Evolutionary conservation across 192 early-diverging fungal species (phyloP).

Genomic region (Geosiphon pyriformis): DNA sequence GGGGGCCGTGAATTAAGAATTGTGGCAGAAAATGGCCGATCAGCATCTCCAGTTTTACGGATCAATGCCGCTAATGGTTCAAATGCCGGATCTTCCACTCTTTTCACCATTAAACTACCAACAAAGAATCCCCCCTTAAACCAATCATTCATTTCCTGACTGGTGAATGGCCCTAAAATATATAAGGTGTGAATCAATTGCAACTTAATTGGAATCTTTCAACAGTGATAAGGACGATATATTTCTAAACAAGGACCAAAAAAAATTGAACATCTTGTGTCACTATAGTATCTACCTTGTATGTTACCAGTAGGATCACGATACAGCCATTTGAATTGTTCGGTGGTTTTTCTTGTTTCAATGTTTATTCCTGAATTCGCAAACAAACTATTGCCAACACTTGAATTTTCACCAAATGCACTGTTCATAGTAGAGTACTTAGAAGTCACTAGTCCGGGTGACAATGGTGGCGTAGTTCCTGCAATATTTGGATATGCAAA

Average conservation of each 20-base stretch:
- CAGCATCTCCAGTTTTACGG: constrained; percentile 57
- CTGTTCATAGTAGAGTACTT: constrained; percentile 15
- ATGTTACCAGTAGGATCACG: constrained; percentile 78
- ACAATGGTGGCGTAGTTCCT: constrained; percentile 24
- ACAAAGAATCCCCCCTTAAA: constrained; percentile 81
- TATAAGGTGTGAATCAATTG: too few species aligned
- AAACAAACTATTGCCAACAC: constrained; percentile 14
- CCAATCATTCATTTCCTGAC: constrained; percentile 95
- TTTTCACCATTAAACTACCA: constrained; percentile 71
- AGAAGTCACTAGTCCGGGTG: constrained; percentile 2
- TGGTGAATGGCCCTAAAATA: constrained; percentile 61
- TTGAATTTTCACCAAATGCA: constrained; percentile 6
- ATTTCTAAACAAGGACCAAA: too few species aligned
- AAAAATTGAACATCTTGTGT: too few species aligned
- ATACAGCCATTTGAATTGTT: constrained; percentile 68
- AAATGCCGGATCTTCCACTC: constrained; percentile 70
- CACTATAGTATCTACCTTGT: constrained; percentile 57
- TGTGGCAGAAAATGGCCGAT: constrained; percentile 62
- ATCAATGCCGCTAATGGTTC: constrained; percentile 72
- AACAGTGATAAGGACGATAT: too few species aligned
- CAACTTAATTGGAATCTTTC: too few species aligned
- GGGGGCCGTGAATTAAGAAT: constrained; percentile 21
- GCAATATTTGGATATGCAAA: constrained; percentile 20
- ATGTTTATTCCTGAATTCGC: background rate
- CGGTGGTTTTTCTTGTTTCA: constrained; percentile 23